phyloP scores from a whole-genome alignment of 2,329 filamentous ascomycete genomes.

The Aureobasidium zeae region DNA sequence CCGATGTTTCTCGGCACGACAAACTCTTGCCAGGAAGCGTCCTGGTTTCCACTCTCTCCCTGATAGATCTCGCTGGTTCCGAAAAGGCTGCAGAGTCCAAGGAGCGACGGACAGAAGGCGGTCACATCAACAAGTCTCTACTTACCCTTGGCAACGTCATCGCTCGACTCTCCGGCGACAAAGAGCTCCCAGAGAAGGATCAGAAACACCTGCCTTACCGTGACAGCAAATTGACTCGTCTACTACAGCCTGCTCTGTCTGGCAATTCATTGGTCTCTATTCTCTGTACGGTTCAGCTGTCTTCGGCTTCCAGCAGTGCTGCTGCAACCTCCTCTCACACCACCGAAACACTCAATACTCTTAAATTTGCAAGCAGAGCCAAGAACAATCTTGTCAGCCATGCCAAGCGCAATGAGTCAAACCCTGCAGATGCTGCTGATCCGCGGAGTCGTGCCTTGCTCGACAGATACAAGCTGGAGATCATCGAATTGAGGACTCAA shows the following conservation, averaged over 20 bases:
- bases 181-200: slow-evolving; percentile 51
- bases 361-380: slow-evolving; percentile 92
- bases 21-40: slow-evolving; percentile 72
- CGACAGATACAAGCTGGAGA: slow-evolving; percentile 90
- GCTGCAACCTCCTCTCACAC: slow-evolving; percentile 67
- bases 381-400: slow-evolving; percentile 98
- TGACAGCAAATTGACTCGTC: slow-evolving; percentile 90
- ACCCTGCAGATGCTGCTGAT: slow-evolving; percentile 66
- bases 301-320: slow-evolving; percentile 49
- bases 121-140: slow-evolving; percentile 97
- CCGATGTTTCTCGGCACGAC: slow-evolving; percentile 51
- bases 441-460: slow-evolving; percentile 77
- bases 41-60: slow-evolving; percentile 83
- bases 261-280: slow-evolving; percentile 95
- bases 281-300: slow-evolving; percentile 89
- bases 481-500: slow-evolving; percentile 68
- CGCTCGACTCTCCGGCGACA: slow-evolving; percentile 77
- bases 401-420: slow-evolving; percentile 85
- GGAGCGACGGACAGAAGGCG: slow-evolving; percentile 85
- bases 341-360: slow-evolving; percentile 82
- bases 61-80: slow-evolving; percentile 94
- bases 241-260: slow-evolving; percentile 85
- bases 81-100: slow-evolving; percentile 94
- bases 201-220: slow-evolving; percentile 93
- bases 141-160: slow-evolving; percentile 94